phyloP scores from a whole-genome alignment of 2,329 filamentous ascomycete species.

The Penicillium sp. region DNA sequence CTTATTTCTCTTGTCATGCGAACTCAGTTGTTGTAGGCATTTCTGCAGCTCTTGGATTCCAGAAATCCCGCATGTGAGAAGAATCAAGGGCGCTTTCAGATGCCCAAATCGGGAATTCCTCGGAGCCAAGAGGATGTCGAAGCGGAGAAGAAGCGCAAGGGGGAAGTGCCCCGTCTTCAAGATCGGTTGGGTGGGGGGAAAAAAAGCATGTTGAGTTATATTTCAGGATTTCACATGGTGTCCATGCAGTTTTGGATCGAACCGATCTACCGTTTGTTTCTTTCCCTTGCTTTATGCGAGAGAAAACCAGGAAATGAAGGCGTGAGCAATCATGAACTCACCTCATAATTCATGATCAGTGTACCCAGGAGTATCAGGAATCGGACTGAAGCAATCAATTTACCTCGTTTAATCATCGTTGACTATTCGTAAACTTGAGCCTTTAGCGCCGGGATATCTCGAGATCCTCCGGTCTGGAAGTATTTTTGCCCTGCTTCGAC shows the following conservation, averaged over 20 bases:
- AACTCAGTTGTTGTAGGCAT: neutral
- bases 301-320: no score
- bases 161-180: neutral
- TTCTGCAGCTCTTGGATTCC: neutral
- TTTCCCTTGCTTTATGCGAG: neutral
- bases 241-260: neutral
- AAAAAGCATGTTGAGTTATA: no score
- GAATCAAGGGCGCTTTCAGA: neutral
- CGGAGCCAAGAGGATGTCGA: neutral
- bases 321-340: neutral
- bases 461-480: slow-evolving; percentile 35
- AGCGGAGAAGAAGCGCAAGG: neutral
- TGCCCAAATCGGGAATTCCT: neutral
- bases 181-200: no score
- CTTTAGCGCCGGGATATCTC: slow-evolving; percentile 42
- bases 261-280: neutral
- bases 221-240: no score
- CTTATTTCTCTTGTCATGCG: neutral
- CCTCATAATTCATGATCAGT: neutral
- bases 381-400: neutral
- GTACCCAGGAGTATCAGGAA: neutral
- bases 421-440: slow-evolving; percentile 40
- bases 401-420: neutral
- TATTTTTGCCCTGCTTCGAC: slow-evolving; percentile 38
- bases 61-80: neutral